These are phyloP conservation scores for Davidsoniella neocaledoniae DNA, from an alignment of 2,329 filamentous ascomycete genomes.

Conservation along the genomic window DNA sequence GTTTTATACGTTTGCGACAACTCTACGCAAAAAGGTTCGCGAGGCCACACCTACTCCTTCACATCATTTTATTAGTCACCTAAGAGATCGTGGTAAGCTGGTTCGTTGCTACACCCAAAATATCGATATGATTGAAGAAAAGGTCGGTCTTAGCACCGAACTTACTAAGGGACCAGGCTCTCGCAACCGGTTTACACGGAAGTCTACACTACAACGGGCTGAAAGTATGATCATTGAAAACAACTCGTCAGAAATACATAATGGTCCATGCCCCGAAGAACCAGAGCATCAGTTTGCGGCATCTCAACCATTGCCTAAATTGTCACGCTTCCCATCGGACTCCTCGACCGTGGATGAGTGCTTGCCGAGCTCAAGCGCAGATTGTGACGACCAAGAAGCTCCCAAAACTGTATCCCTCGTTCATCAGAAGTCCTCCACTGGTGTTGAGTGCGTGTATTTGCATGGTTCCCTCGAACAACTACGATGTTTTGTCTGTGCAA, in stretches of 20 bases:
- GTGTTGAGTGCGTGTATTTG: slow-evolving; percentile 51
- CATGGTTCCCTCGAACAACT: slow-evolving; percentile 52
- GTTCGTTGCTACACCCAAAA: slow-evolving; percentile 62
- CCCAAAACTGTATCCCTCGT: neutral
- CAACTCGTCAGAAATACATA: neutral
- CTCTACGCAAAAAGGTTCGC: slow-evolving; percentile 44
- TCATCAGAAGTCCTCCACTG: slow-evolving; percentile 17
- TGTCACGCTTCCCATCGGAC: slow-evolving; percentile 5
- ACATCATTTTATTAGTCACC: slow-evolving; percentile 50
- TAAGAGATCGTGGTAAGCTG: slow-evolving; percentile 50
- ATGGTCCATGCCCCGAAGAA: neutral
- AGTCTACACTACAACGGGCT: slow-evolving; percentile 16
- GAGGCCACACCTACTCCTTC: slow-evolving; percentile 47
- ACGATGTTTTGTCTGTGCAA: slow-evolving; percentile 45
- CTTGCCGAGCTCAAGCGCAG: neutral
- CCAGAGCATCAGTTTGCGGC: neutral
- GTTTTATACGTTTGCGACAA: slow-evolving; percentile 57
- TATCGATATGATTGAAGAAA: slow-evolving; percentile 56
- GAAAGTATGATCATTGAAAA: slow-evolving; percentile 10
- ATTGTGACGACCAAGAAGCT: slow-evolving; percentile 5
- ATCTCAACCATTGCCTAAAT: slow-evolving; percentile 5
- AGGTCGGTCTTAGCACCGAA: slow-evolving; percentile 48
- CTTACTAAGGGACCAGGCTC: slow-evolving; percentile 45
- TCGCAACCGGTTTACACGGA: slow-evolving; percentile 39
- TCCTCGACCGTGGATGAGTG: neutral